Percentiles rank a stretch among this genome's conserved stretches.
Evolutionary conservation across 305 asterid genomes (phyloP).

Genomic region (Fraxinus sp.): DNA sequence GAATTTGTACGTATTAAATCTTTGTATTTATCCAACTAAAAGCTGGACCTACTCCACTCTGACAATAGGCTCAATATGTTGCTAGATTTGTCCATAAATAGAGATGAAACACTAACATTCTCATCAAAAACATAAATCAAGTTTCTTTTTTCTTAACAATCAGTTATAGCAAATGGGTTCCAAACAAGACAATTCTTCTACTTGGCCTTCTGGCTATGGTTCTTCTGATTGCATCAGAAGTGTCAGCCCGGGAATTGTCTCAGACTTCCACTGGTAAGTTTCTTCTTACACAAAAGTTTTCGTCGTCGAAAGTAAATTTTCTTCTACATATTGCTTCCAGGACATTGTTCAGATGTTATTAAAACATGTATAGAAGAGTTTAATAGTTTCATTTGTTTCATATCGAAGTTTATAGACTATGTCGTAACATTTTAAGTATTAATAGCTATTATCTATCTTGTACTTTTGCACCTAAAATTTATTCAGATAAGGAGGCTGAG

Average conservation of each 20-base stretch:
- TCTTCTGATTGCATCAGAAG: slow-evolving; percentile 37
- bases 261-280: slow-evolving; percentile 22
- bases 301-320: too few species aligned
- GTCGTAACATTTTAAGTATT: background rate
- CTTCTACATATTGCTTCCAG: background rate
- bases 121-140: background rate
- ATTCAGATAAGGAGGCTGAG: slow-evolving; percentile 24
- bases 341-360: too few species aligned
- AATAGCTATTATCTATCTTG: background rate
- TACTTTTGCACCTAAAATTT: background rate
- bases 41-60: background rate
- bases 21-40: background rate
- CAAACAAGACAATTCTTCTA: slow-evolving; percentile 24
- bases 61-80: background rate
- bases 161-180: slow-evolving; percentile 28
- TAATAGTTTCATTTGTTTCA: background rate
- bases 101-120: background rate
- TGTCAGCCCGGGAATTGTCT: slow-evolving; percentile 35
- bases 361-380: too few species aligned
- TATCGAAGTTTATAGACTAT: background rate
- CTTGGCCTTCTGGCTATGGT: slow-evolving; percentile 34
- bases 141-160: background rate
- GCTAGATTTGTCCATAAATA: slow-evolving; percentile 17
- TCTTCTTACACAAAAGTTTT: background rate
- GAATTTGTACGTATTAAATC: too few species aligned